Evolutionary conservation across 169 alveolate species (phyloP).

Genomic region (Plasmodium falciparum): DNA sequence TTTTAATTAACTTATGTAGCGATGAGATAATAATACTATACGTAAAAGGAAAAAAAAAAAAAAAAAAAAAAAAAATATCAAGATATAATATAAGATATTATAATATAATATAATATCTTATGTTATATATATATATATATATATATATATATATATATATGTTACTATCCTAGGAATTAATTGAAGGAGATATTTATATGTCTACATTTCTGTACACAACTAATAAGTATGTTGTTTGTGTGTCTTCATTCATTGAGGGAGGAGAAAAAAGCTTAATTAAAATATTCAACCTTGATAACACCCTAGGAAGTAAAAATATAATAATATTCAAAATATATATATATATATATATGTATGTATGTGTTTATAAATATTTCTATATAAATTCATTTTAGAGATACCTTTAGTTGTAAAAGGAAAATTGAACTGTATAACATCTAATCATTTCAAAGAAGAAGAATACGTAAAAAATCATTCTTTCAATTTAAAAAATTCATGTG

Average conservation of each 20-base stretch:
- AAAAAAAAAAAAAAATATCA: no score
- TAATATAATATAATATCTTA: background rate
- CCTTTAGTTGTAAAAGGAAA: slow-evolving; percentile 13
- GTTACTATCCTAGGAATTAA: background rate
- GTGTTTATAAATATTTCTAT: no score
- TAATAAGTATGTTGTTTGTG: background rate
- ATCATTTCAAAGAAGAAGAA: background rate
- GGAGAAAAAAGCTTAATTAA: slow-evolving; percentile 8
- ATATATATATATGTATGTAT: no score
- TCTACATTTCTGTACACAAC: background rate
- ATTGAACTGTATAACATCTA: slow-evolving; percentile 5
- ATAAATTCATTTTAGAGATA: background rate
- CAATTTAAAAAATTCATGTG: background rate
- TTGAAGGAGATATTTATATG: slow-evolving; percentile 9
- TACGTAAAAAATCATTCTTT: background rate
- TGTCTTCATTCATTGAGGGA: background rate
- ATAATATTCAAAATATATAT: background rate
- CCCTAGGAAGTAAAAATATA: background rate
- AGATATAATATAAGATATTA: no score
- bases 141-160: no score
- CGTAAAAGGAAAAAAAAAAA: background rate
- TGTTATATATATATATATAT: no score
- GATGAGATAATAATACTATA: slow-evolving; percentile 3
- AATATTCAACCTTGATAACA: slow-evolving; percentile 9
- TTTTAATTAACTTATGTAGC: slow-evolving; percentile 3